A percentile compares a stretch with the other conserved stretches of the same genome.
These are phyloP conservation scores for Drosera capensis DNA, from an alignment of 148 eudicot species.

Conservation along the genomic window DNA sequence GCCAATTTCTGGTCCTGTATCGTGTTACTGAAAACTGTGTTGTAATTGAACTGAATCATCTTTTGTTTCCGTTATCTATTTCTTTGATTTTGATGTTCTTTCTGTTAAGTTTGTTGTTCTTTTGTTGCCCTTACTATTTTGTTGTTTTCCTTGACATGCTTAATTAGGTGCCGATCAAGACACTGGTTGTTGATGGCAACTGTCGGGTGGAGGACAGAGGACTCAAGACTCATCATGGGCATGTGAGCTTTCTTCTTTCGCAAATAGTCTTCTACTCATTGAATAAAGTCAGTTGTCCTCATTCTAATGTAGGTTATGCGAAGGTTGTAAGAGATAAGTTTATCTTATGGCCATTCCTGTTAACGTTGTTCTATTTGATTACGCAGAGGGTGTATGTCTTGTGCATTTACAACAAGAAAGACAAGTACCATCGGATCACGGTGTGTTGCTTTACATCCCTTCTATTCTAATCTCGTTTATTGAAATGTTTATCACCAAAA, in stretches of 20 bases:
- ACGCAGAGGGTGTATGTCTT: conserved; percentile 94
- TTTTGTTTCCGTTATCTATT: too few species aligned
- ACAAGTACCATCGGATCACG: conserved; percentile 86
- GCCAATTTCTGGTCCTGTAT: too few species aligned
- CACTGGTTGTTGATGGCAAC: conserved; percentile 88
- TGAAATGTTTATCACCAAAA: neutral
- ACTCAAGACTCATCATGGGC: conserved; percentile 97
- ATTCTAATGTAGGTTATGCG: too few species aligned
- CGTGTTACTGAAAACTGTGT: too few species aligned
- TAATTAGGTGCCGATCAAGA: conserved; percentile 72
- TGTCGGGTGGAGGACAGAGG: conserved; percentile 99
- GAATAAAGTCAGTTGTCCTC: too few species aligned
- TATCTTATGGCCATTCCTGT: neutral
- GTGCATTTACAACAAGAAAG: conserved; percentile 91
- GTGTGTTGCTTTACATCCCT: conserved; percentile 18
- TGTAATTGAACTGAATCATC: too few species aligned
- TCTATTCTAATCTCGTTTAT: neutral
- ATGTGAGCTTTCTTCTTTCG: conserved; percentile 43
- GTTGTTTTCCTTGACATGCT: conserved; percentile 4
- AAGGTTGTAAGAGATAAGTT: too few species aligned
- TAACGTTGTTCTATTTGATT: conserved; percentile 4
- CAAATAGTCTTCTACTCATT: too few species aligned
- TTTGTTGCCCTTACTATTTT: too few species aligned
- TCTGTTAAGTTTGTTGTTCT: too few species aligned
- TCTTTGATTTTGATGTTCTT: too few species aligned